phyloP scores from a whole-genome alignment of 139 green algal genomes.

The Chlamydomonas eustigma region DNA sequence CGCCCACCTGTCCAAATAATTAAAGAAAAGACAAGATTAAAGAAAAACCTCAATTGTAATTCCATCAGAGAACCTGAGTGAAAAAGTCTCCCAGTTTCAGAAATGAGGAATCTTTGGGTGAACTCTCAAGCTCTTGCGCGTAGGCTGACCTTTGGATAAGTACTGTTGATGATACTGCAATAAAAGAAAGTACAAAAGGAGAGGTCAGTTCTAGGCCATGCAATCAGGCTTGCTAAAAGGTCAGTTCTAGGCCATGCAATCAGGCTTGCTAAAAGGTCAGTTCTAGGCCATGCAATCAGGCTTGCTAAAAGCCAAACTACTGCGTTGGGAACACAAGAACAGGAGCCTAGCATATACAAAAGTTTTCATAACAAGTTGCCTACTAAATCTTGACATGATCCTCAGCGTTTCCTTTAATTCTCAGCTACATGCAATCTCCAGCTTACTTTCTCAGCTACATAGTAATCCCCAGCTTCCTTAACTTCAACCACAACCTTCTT shows the following conservation, averaged over 20 bases:
- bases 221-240: not conserved
- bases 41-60: not conserved
- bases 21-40: not conserved
- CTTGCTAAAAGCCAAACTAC: not conserved
- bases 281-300: not conserved
- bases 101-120: too few species aligned
- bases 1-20: not conserved
- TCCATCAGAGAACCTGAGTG: not conserved
- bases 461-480: slow-evolving; percentile 6
- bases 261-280: not conserved
- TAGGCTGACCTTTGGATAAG: not conserved
- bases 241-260: too few species aligned
- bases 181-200: not conserved
- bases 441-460: slow-evolving; percentile 10
- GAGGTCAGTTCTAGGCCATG: too few species aligned
- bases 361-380: not conserved
- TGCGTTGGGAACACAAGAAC: not conserved
- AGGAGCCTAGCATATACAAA: not conserved
- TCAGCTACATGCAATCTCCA: not conserved
- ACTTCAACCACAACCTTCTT: slow-evolving; percentile 5
- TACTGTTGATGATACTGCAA: not conserved
- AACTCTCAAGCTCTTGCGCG: too few species aligned
- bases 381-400: not conserved
- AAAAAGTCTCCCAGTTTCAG: not conserved
- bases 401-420: not conserved